Percentiles rank a stretch among this genome's conserved stretches.
Conservation (phyloP, 176 grass and related monocot species). For the sorghum (Sorghum bicolor) region Sorghum_bicolor_NCBIv3 NC_012875.2:5815001-5815500, state of each 20-base stretch:
- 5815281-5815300: background rate
- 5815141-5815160: background rate
- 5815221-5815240: background rate
- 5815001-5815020: slow-evolving; percentile 34
- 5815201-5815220: background rate
- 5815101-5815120: slow-evolving; percentile 91
- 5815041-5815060: slow-evolving; percentile 51
- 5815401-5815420: background rate
- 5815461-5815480: background rate
- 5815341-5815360: background rate
- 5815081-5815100: slow-evolving; percentile 85
- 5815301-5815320: background rate
- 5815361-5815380: background rate
- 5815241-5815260: background rate
- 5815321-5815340: background rate
- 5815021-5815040: slow-evolving; percentile 27
- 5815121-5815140: slow-evolving; percentile 28
- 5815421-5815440: background rate
- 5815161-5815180: background rate
- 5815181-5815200: slow-evolving; percentile 24
- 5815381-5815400: background rate
- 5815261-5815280: background rate
- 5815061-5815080: slow-evolving; percentile 70
- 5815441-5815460: background rate
- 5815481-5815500: background rate